Base-by-base conservation (phyloP, 2,329 filamentous ascomycete species). In the Juglanconis oblonga region DNA sequence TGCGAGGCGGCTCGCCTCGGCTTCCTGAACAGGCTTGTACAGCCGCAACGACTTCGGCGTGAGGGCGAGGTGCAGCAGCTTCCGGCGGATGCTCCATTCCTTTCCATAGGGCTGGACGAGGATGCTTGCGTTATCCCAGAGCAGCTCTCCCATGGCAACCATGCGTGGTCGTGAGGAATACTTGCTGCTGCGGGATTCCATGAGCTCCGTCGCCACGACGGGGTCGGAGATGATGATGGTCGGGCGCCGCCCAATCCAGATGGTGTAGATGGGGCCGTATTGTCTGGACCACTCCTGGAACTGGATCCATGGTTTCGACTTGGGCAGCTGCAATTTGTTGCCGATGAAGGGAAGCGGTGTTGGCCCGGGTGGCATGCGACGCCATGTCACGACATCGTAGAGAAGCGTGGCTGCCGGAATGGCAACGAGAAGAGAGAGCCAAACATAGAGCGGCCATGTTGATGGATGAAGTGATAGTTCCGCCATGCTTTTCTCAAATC, bases 101-200 rank as follows among this genome's bases (percentile, higher is more conserved):
- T 79, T 77, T 38, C 78, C 77, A 67, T 82, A 78, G 1, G 77
- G 78, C 67, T 81, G 76, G 8, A 81, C 76, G 13, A 81, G 69
- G 33, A 81, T 72, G n/a, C 72, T 74, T 5, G 75, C 72, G 29
- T 73, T 74, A 55, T 76, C 73, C 71, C 75, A 77, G 1, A 61
- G 44, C 13, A 67, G 62, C 51, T 67, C 65, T 36, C 64, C 64
- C 61, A 67, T 64, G n/a, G 59, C 62, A 5, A 65, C 64, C 62
- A 67, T 62, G 45, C 65, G 65, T 17, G 65, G 66, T 3, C 66
- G 61, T 24, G 62, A 64, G 31, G 66, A 67, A 52, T 67, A 67
- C 56, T 77, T 78, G 50, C 69, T 72, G 61, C 76, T 77, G 17
- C 77, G 71, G 66, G 76, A 76, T 62, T 80, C 78, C 67, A 81